phyloP scores from a whole-genome alignment of 352 stramenopile species.

The Phytophthora cryptogea region DNA sequence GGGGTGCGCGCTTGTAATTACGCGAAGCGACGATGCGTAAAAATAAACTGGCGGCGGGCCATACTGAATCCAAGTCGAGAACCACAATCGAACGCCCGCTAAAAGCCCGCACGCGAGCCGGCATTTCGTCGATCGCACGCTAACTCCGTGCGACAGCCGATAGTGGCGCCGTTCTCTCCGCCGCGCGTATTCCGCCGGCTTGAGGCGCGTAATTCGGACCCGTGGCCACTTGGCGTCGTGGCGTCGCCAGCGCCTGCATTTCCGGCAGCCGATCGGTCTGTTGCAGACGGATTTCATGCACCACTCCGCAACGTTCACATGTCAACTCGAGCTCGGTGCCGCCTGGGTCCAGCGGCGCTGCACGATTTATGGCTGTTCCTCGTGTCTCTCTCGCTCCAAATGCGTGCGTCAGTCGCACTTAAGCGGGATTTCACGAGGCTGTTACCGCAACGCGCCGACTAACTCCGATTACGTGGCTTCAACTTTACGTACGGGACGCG shows the following conservation, averaged over 20 bases:
- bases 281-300: not conserved
- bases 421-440: not conserved
- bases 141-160: constrained; percentile 18
- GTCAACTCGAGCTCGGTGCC: not conserved
- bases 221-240: not conserved
- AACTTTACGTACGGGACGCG: constrained; percentile 5
- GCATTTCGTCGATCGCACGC: constrained; percentile 19
- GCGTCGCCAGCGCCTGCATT: constrained; percentile 10
- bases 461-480: constrained; percentile 10
- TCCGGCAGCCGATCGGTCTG: constrained; percentile 1
- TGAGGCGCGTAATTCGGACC: constrained; percentile 1
- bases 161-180: constrained; percentile 10
- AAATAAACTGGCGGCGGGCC: constrained; percentile 23
- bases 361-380: not conserved
- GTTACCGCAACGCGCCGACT: not conserved
- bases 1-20: constrained; percentile 27
- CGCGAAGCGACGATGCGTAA: constrained; percentile 29
- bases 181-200: constrained; percentile 1
- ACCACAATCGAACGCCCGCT: constrained; percentile 22
- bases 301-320: constrained; percentile 4
- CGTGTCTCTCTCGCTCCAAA: constrained; percentile 15
- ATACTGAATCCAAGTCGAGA: constrained; percentile 25
- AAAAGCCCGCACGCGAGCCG: constrained; percentile 2
- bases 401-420: constrained; percentile 19
- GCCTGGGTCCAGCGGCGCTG: not conserved